These are phyloP conservation scores for Lophiostoma macrostomum DNA, from an alignment of 495 filamentous ascomycete genomes.

Conservation along the genomic window DNA sequence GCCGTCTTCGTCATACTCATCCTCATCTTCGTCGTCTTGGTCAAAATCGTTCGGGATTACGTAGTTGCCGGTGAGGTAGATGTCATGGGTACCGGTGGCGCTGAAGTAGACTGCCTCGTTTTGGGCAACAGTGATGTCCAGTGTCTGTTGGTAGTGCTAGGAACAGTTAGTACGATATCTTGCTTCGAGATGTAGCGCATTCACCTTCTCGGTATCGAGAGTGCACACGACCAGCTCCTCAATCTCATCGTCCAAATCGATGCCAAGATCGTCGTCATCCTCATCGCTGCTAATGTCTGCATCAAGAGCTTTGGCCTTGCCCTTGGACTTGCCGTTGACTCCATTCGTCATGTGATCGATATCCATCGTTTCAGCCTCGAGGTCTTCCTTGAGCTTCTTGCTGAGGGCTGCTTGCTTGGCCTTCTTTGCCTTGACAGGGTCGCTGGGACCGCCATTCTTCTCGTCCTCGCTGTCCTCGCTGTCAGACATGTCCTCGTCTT, in stretches of 20 bases:
- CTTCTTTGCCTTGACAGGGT: slow-evolving; percentile 83
- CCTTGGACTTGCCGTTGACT: slow-evolving; percentile 64
- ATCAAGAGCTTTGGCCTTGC: slow-evolving; percentile 71
- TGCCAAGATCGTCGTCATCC: slow-evolving; percentile 61
- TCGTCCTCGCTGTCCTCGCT: slow-evolving; percentile 64
- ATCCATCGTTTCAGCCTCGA: slow-evolving; percentile 62
- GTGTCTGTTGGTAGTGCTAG: slow-evolving; percentile 90
- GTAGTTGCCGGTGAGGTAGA: slow-evolving; percentile 95
- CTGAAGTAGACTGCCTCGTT: slow-evolving; percentile 87
- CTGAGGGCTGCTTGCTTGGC: slow-evolving; percentile 64
- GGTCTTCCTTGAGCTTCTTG: slow-evolving; percentile 43
- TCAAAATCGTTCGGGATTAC: slow-evolving; percentile 63
- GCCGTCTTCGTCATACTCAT: slow-evolving; percentile 47
- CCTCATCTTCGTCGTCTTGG: slow-evolving; percentile 48
- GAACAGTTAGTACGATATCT: slow-evolving; percentile 35
- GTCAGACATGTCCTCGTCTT: slow-evolving; percentile 54
- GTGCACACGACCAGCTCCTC: slow-evolving; percentile 94
- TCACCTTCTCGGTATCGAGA: slow-evolving; percentile 76
- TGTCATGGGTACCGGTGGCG: slow-evolving; percentile 80
- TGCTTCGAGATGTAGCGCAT: neutral
- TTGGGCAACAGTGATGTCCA: slow-evolving; percentile 84
- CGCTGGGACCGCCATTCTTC: slow-evolving; percentile 82
- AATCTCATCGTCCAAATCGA: slow-evolving; percentile 63
- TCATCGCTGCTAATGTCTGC: slow-evolving; percentile 55
- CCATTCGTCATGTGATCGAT: slow-evolving; percentile 60